Evolutionary conservation across 352 stramenopile genomes (phyloP).

Genomic region (Phytopythium litorale): DNA sequence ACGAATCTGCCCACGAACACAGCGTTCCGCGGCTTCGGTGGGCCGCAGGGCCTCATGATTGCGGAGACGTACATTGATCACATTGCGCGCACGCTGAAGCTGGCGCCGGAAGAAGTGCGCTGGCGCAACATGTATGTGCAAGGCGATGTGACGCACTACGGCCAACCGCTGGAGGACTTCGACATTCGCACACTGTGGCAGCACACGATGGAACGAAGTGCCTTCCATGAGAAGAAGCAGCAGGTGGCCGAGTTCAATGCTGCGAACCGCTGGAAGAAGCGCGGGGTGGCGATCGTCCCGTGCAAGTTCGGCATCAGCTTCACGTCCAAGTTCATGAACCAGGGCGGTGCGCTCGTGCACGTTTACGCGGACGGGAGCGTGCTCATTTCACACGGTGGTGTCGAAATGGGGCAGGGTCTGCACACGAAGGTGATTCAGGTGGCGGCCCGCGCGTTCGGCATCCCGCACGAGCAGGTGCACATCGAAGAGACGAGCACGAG

Average conservation of each 20-base stretch:
- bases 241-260: slow-evolving; percentile 88
- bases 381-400: slow-evolving; percentile 93
- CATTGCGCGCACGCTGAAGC: slow-evolving; percentile 81
- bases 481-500: slow-evolving; percentile 94
- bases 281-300: slow-evolving; percentile 81
- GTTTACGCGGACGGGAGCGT: slow-evolving; percentile 96
- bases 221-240: slow-evolving; percentile 61
- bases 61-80: slow-evolving; percentile 95
- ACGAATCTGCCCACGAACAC: slow-evolving; percentile 95
- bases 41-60: slow-evolving; percentile 90
- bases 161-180: slow-evolving; percentile 90
- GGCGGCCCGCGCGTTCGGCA: slow-evolving; percentile 90
- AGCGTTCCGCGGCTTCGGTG: slow-evolving; percentile 95
- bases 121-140: slow-evolving; percentile 91
- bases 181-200: slow-evolving; percentile 89
- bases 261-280: slow-evolving; percentile 89
- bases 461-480: slow-evolving; percentile 90
- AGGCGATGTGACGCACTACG: slow-evolving; percentile 90
- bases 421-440: slow-evolving; percentile 94
- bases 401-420: slow-evolving; percentile 98
- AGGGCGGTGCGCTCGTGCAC: slow-evolving; percentile 94
- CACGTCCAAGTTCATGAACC: slow-evolving; percentile 97
- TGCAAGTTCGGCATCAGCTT: slow-evolving; percentile 97
- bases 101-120: slow-evolving; percentile 70
- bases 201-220: slow-evolving; percentile 57